Base-by-base conservation (phyloP, 2,329 filamentous ascomycete genomes). In the Ceratocystis eucalypticola region DNA sequence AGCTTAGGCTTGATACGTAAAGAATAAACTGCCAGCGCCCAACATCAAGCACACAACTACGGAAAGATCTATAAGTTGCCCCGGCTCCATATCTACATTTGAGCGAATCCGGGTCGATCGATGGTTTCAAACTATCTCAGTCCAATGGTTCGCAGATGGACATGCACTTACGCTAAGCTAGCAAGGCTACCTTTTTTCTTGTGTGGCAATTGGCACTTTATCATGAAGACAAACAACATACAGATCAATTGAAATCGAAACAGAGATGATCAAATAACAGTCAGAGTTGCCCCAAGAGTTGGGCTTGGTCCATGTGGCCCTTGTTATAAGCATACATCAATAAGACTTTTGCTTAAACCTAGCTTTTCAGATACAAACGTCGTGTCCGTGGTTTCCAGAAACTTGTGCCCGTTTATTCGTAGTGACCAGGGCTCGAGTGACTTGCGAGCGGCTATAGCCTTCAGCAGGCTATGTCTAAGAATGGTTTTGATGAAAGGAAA, bases 1-100 rank as follows among this genome's bases (percentile, higher is more conserved):
- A 91, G 88, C 75, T 76, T 97, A 69, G 93, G 93, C 57, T 77
- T 96, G 70, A 74, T 97, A 72, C 87, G 88, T 73, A 91, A 91
- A 76, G 88, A 94, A 71, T 89, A 95, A 71, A 89, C 94, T 71
- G 84, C 25, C 28, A 37, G 33, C 22, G n/a, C 33, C 30, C 55
- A 37, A 37, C 55, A n/a, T 37, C 28, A 28, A 59, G 2, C 55
- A 59, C 3, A 20, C 28, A 5, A 59, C 20, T 8, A n/a, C 15
- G 33, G 15, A 15, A n/a, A 37, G 17, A 59, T 25, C 22, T 10
- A 5, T 6, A 28, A 2, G 20, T 22, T 53, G 48, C 25, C 48
- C 22, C 48, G 22, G 48, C 48, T 53, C 22, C 48, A 15, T 12
- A 5, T 28, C 48, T 53, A 53, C 20, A 15, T 41, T 28, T 15